Base-by-base conservation (phyloP, 345 rosid species). In the Linum trigynum region DNA sequence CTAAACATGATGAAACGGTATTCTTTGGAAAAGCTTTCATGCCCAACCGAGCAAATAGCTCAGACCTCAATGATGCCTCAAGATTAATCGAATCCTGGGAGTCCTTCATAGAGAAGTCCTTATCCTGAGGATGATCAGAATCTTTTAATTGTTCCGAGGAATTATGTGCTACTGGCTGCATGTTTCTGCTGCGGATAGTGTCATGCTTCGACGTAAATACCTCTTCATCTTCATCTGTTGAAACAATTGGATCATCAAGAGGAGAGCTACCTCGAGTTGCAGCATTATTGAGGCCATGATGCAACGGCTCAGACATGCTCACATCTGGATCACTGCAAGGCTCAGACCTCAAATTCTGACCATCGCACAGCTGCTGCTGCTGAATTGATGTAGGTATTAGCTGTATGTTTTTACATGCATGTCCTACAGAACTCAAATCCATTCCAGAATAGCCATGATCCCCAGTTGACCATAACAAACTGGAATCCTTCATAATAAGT, bases 291-390 rank as follows among this genome's bases (percentile, higher is more conserved):
- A 81, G 68, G 73, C 74, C 78, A 78, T 42, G 70, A 67, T 77
- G 84, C 82, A 90, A 75, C 43, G 80, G 85, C 82, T 88, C 99
- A 50, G 95, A 92, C 37, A 87, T 83, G 78, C 97, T 88, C 70
- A 80, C 89, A 84, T 83, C 99, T 17, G 80, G 97, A 68, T 88
- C 96, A 81, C 95, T 90, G 78, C 89, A 83, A 57, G 75, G 88
- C 69, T 85, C 92, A 67, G 87, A 79, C n/a, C 86, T 86, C 85
- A 86, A 60, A 73, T 70, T 76, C 71, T 72, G 82, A 53, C 86
- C 86, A 71, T 78, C 53, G 77, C 7, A 51, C 71, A 66, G 78
- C 79, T 67, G 87, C 76, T 70, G 64, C 41, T 63, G 71, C 72
- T 77, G 79, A 14, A 64, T 75, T 62, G 83, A 68, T 39, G 71